Percentiles rank a stretch among this genome's conserved stretches.
Conservation (phyloP, 2,329 filamentous ascomycete genomes). For the Neonectria punicea region DNA sequence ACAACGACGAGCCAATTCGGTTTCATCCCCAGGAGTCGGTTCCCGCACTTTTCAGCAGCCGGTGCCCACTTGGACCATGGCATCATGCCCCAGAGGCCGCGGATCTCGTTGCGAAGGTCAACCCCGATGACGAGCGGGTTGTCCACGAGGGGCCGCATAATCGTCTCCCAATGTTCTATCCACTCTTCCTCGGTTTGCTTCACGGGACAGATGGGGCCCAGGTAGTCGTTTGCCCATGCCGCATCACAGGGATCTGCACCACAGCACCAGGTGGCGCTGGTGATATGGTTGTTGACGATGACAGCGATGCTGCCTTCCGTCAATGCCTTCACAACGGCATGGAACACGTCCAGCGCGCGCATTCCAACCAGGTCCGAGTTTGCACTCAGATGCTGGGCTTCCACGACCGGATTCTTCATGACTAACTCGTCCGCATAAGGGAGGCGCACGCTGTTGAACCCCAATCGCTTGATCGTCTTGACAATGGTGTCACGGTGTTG, state of each 20-base stretch:
- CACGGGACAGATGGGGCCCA: conserved; percentile 68
- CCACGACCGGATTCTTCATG: conserved; percentile 65
- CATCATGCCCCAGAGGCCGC: conserved; percentile 76
- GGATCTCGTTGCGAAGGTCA: conserved; percentile 75
- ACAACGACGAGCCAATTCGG: conserved; percentile 74
- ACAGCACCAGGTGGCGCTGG: conserved; percentile 75
- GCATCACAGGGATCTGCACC: conserved; percentile 75
- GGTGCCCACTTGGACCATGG: conserved; percentile 71
- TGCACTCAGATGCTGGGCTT: conserved; percentile 60
- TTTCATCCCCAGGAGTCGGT: conserved; percentile 68
- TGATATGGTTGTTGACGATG: conserved; percentile 78
- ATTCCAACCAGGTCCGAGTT: conserved; percentile 69
- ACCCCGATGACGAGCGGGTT: conserved; percentile 73
- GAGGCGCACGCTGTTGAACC: conserved; percentile 77
- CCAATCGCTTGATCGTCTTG: conserved; percentile 66
- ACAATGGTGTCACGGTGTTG: conserved; percentile 71
- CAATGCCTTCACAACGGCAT: conserved; percentile 66
- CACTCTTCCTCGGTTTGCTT: conserved; percentile 72
- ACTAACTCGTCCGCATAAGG: conserved; percentile 78
- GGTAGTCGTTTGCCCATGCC: conserved; percentile 73
- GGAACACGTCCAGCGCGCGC: conserved; percentile 69
- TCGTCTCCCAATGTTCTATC: conserved; percentile 72
- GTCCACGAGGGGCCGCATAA: conserved; percentile 68
- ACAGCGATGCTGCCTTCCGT: conserved; percentile 72
- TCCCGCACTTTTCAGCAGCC: conserved; percentile 72